Conservation (phyloP, 352 stramenopile species). For the Phytophthora tubulina region DNA sequence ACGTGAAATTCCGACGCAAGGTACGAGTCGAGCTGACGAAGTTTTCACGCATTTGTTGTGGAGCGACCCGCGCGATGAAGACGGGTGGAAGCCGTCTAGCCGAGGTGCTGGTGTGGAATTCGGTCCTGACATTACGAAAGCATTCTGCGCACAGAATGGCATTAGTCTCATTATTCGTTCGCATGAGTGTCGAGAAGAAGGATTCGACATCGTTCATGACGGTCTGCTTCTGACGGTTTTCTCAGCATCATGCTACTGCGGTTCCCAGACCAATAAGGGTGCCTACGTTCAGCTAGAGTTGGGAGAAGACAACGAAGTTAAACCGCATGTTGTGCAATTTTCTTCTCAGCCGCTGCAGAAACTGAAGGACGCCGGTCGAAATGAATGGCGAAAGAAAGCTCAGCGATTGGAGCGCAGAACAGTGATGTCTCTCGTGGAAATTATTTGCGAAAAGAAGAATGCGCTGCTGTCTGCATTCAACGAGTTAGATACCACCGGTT, state of each 20-base stretch:
- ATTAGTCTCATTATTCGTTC: slow-evolving; percentile 94
- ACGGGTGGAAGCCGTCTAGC: slow-evolving; percentile 71
- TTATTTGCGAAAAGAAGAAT: slow-evolving; percentile 86
- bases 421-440: slow-evolving; percentile 80
- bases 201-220: slow-evolving; percentile 91
- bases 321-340: slow-evolving; percentile 93
- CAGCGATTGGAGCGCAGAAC: slow-evolving; percentile 73
- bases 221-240: slow-evolving; percentile 92
- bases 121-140: slow-evolving; percentile 92
- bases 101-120: slow-evolving; percentile 94
- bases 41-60: slow-evolving; percentile 94
- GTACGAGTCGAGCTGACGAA: slow-evolving; percentile 80
- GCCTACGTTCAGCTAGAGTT: slow-evolving; percentile 78
- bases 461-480: slow-evolving; percentile 61
- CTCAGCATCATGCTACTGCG: slow-evolving; percentile 93
- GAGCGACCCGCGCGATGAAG: slow-evolving; percentile 87
- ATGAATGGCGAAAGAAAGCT: slow-evolving; percentile 86
- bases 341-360: slow-evolving; percentile 90
- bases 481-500: slow-evolving; percentile 44
- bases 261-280: slow-evolving; percentile 92
- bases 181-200: slow-evolving; percentile 93
- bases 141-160: slow-evolving; percentile 89
- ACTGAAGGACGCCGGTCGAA: slow-evolving; percentile 64
- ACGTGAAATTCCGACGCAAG: slow-evolving; percentile 89
- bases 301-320: slow-evolving; percentile 78